Percentiles rank a stretch among this genome's conserved stretches.
phyloP scores from a whole-genome alignment of 108 stramenopile genomes.

The Chaetoceros tenuissimus region DNA sequence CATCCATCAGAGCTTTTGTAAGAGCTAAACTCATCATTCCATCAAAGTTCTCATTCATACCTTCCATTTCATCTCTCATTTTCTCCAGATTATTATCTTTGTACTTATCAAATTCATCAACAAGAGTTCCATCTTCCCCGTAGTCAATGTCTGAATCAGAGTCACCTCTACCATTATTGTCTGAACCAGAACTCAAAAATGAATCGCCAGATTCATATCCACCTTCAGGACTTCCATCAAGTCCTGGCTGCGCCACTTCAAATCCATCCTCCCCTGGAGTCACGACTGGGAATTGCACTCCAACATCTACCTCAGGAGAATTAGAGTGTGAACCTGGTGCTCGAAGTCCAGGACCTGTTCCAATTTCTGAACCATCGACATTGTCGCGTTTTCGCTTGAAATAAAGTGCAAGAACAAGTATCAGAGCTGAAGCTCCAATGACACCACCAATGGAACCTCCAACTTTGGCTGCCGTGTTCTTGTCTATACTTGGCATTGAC shows the following conservation, averaged over 20 bases:
- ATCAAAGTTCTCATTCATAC: constrained; percentile 45
- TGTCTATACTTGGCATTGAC: not conserved
- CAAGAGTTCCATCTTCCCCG: constrained; percentile 39
- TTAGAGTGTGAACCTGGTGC: not conserved
- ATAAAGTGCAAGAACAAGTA: not conserved
- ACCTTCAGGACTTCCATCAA: constrained; percentile 17
- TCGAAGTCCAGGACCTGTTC: not conserved
- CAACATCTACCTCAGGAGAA: not conserved
- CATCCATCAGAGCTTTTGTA: constrained; percentile 65
- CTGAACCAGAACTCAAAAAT: constrained; percentile 39
- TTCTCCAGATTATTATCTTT: constrained; percentile 69
- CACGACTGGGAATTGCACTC: not conserved
- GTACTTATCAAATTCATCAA: constrained; percentile 78
- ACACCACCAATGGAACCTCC: not conserved
- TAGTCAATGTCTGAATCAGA: constrained; percentile 30
- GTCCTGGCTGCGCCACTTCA: not conserved
- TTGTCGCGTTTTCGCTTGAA: not conserved
- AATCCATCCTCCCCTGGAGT: not conserved
- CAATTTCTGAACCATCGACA: not conserved
- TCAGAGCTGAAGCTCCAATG: not conserved
- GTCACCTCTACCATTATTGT: constrained; percentile 36
- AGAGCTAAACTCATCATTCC: constrained; percentile 80
- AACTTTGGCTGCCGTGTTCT: not conserved
- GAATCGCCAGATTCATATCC: constrained; percentile 43
- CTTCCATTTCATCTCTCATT: constrained; percentile 62